Conservation (phyloP, 2,329 filamentous ascomycete genomes). For the Apiospora pterosperma region DNA sequence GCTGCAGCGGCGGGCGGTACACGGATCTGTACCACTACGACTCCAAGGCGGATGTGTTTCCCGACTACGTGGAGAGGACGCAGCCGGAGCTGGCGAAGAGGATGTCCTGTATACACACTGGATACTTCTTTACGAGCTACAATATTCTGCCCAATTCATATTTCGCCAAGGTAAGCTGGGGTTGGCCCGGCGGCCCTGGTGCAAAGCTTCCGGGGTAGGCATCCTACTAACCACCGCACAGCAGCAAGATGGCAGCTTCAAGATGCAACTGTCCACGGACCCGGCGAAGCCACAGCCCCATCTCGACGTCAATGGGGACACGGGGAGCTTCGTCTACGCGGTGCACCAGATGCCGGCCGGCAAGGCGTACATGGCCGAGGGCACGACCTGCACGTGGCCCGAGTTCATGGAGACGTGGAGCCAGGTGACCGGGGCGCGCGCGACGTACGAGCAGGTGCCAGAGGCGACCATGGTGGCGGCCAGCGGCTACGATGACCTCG, state of each 20-base stretch:
- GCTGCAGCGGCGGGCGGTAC: conserved; percentile 41
- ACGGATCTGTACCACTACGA: conserved; percentile 52
- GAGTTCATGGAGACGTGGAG: conserved; percentile 43
- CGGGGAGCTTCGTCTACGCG: conserved; percentile 45
- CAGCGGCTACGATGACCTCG: conserved; percentile 36
- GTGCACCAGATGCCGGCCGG: conserved; percentile 47
- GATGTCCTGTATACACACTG: conserved; percentile 49
- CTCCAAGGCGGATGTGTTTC: conserved; percentile 48
- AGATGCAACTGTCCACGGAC: conserved; percentile 44
- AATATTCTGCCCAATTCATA: conserved; percentile 43
- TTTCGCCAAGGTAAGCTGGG: conserved; percentile 37
- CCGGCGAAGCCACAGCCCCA: conserved; percentile 39
- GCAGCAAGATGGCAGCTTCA: conserved; percentile 37
- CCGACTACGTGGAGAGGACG: conserved; percentile 37
- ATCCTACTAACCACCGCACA: conserved; percentile 11
- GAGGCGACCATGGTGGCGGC: conserved; percentile 36
- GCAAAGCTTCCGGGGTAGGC: neutral
- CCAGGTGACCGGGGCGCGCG: conserved; percentile 28
- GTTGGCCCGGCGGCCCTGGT: too few species aligned
- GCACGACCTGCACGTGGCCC: conserved; percentile 41
- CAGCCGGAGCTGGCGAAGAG: conserved; percentile 43
- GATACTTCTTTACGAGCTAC: conserved; percentile 46
- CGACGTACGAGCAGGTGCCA: conserved; percentile 36
- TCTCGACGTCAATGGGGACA: conserved; percentile 42
- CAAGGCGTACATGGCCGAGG: conserved; percentile 45